These are phyloP conservation scores for Cydonia oblonga DNA, from an alignment of 331 rosid species.

Conservation along the genomic window DNA sequence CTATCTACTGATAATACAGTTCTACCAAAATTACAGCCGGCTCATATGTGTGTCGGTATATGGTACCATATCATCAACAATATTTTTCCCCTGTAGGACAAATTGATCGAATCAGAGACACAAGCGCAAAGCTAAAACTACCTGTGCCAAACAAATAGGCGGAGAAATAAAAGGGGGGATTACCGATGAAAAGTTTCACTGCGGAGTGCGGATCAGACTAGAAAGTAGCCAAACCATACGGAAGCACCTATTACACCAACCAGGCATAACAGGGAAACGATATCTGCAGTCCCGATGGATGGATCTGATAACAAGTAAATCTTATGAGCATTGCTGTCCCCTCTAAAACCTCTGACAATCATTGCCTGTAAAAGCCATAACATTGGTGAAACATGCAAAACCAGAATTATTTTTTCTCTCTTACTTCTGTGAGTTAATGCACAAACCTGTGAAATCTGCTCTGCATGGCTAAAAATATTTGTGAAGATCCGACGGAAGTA, in stretches of 20 bases:
- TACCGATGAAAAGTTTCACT: background rate
- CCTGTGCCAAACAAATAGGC: background rate
- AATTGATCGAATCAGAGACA: background rate
- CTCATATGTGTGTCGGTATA: background rate
- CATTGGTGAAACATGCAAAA: background rate
- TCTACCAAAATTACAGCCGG: background rate
- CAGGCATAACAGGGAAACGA: conserved; percentile 50
- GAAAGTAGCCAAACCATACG: conserved; percentile 49
- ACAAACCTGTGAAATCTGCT: conserved; percentile 92
- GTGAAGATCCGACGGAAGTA: conserved; percentile 88
- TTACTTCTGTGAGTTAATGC: background rate
- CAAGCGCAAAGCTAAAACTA: too few relatives aligned
- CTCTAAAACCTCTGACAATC: conserved; percentile 94
- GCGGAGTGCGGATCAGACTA: conserved; percentile 23
- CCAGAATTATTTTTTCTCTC: background rate
- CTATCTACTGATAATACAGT: background rate
- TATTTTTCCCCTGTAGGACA: background rate
- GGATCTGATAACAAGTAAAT: conserved; percentile 67
- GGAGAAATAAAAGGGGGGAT: background rate
- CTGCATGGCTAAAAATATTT: conserved; percentile 85
- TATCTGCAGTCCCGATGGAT: conserved; percentile 50
- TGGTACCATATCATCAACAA: background rate
- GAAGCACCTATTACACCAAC: conserved; percentile 51
- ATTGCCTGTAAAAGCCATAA: conserved; percentile 57
- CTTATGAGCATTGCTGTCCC: conserved; percentile 57